Conservation (phyloP, 2,329 filamentous ascomycete genomes). For the Colletotrichum tofieldiae region DNA sequence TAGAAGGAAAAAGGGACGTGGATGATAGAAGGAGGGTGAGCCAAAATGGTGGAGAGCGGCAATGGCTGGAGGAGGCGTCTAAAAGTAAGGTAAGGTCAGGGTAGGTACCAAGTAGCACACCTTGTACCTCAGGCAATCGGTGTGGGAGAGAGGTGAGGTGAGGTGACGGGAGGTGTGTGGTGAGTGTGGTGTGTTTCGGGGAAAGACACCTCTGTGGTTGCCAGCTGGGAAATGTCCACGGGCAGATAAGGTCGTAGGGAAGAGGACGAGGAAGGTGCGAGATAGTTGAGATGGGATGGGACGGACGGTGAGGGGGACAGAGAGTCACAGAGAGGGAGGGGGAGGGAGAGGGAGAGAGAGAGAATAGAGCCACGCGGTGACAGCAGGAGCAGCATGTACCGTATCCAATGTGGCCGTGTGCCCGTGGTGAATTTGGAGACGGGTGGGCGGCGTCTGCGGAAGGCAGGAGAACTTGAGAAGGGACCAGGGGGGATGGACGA, state of each 20-base stretch:
- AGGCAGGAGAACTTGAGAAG: slow-evolving; percentile 14
- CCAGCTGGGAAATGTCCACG: not conserved
- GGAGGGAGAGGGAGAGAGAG: not conserved
- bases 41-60: slow-evolving; percentile 37
- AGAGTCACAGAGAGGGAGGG: not conserved
- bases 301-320: slow-evolving; percentile 12
- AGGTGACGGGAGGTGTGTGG: slow-evolving; percentile 1
- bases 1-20: slow-evolving; percentile 30
- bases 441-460: slow-evolving; percentile 14
- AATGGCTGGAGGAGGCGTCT: slow-evolving; percentile 41
- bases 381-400: slow-evolving; percentile 26
- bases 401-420: not conserved
- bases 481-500: slow-evolving; percentile 7
- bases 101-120: slow-evolving; percentile 12
- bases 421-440: slow-evolving; percentile 13
- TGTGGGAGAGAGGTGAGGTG: slow-evolving; percentile 10
- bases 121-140: slow-evolving; percentile 19
- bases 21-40: slow-evolving; percentile 38
- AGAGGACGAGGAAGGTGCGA: not conserved
- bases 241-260: not conserved
- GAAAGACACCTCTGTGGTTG: slow-evolving; percentile 36
- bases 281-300: slow-evolving; percentile 16
- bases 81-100: slow-evolving; percentile 28
- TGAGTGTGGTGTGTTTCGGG: slow-evolving; percentile 38
- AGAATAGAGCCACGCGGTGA: slow-evolving; percentile 15